phyloP scores from a whole-genome alignment of 176 grass and related monocot genomes.

The Otatea glauca region DNA sequence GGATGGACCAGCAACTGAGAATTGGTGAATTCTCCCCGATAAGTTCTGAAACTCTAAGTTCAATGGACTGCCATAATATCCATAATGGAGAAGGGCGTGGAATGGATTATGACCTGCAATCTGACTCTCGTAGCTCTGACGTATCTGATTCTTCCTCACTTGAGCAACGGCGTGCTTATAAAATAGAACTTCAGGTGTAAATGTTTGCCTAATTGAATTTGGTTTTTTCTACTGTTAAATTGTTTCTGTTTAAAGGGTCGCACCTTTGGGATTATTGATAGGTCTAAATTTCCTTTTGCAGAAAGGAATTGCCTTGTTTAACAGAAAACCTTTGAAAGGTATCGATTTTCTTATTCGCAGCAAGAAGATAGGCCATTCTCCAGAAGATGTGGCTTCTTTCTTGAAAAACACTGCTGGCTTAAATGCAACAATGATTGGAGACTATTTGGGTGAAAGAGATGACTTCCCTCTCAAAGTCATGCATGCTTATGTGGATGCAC shows the following conservation, averaged over 20 bases:
- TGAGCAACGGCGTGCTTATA: slow-evolving; percentile 86
- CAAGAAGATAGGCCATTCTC: slow-evolving; percentile 80
- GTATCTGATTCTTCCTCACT: slow-evolving; percentile 81
- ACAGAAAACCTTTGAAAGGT: slow-evolving; percentile 94
- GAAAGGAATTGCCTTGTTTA: slow-evolving; percentile 92
- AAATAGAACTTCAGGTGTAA: slow-evolving; percentile 89
- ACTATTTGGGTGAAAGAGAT: slow-evolving; percentile 97
- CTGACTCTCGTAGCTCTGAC: slow-evolving; percentile 60
- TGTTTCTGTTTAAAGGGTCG: background rate
- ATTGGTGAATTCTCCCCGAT: slow-evolving; percentile 70
- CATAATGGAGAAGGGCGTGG: slow-evolving; percentile 72
- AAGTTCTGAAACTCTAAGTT: slow-evolving; percentile 41
- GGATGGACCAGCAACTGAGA: slow-evolving; percentile 94
- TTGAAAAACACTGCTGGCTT: slow-evolving; percentile 79
- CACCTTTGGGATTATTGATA: background rate
- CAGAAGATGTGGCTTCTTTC: slow-evolving; percentile 81
- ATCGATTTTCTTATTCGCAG: slow-evolving; percentile 90
- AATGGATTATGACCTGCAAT: slow-evolving; percentile 70
- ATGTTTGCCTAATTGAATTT: slow-evolving; percentile 28
- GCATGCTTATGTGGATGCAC: slow-evolving; percentile 97
- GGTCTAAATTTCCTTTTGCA: slow-evolving; percentile 51
- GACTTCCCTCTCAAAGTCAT: slow-evolving; percentile 93
- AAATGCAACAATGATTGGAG: slow-evolving; percentile 85
- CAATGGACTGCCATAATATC: slow-evolving; percentile 57
- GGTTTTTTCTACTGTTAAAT: background rate